phyloP scores from a whole-genome alignment of 2,329 filamentous ascomycete species.

The Aspergillus thermomutatus region DNA sequence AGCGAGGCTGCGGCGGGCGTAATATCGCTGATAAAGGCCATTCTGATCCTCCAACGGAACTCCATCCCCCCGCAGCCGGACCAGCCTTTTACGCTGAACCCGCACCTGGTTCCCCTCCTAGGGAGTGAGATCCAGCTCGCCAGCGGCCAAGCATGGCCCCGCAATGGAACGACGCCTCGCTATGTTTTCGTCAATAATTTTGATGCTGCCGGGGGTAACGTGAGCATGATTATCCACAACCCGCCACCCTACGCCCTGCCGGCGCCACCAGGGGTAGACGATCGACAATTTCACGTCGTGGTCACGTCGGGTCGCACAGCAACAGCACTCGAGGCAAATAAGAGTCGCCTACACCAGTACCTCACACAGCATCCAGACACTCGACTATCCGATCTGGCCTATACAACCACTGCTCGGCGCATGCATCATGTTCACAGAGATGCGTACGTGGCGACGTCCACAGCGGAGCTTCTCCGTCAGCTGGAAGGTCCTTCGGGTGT shows the following conservation, averaged over 20 bases:
- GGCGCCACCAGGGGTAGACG: constrained; percentile 39
- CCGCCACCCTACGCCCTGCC: constrained; percentile 39
- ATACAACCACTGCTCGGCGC: constrained; percentile 62
- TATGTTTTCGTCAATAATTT: constrained; percentile 63
- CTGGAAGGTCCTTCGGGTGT: constrained; percentile 18
- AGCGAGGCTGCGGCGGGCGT: too few relatives aligned
- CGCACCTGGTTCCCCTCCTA: constrained; percentile 31
- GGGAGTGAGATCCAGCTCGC: constrained; percentile 46
- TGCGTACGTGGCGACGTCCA: constrained; percentile 21
- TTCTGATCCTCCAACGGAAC: too few relatives aligned
- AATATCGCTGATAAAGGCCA: too few relatives aligned
- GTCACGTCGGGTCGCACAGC: constrained; percentile 52
- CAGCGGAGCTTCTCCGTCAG: constrained; percentile 14
- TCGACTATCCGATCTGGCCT: constrained; percentile 51
- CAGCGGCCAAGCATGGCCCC: constrained; percentile 27
- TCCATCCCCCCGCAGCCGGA: too few relatives aligned
- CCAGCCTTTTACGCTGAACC: too few relatives aligned
- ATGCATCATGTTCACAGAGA: constrained; percentile 39
- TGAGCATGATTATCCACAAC: constrained; percentile 63
- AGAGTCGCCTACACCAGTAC: constrained; percentile 53
- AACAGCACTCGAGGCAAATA: constrained; percentile 49
- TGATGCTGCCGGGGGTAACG: constrained; percentile 68
- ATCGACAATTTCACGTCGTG: constrained; percentile 57
- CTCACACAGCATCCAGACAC: constrained; percentile 48
- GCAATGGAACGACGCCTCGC: constrained; percentile 27